phyloP scores from a whole-genome alignment of 2,329 filamentous ascomycete species.

The Aspergillus awamori region DNA sequence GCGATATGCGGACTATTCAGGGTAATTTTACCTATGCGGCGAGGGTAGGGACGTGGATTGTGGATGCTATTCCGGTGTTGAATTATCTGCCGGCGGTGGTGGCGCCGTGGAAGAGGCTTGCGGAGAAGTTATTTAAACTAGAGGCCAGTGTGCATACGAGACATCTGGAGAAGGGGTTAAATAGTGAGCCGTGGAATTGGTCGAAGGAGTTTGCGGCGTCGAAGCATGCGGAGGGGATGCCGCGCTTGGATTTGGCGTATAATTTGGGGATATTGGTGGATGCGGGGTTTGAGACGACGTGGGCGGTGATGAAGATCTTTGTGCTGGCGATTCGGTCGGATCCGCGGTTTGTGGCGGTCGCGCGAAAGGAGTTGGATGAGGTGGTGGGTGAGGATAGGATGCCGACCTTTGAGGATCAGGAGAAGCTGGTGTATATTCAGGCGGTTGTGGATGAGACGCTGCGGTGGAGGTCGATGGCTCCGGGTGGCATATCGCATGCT shows the following conservation, averaged over 20 bases:
- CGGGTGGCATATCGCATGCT: slow-evolving; percentile 38
- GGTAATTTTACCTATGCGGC: slow-evolving; percentile 52
- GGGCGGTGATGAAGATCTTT: slow-evolving; percentile 49
- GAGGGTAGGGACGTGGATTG: slow-evolving; percentile 48
- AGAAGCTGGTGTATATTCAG: slow-evolving; percentile 30
- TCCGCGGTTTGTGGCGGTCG: slow-evolving; percentile 43
- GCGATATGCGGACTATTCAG: slow-evolving; percentile 51
- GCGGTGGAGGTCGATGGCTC: slow-evolving; percentile 39
- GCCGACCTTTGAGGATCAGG: slow-evolving; percentile 32
- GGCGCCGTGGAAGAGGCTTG: slow-evolving; percentile 40
- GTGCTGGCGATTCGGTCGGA: slow-evolving; percentile 52
- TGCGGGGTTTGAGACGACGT: slow-evolving; percentile 54
- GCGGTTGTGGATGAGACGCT: slow-evolving; percentile 35
- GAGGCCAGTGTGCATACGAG: slow-evolving; percentile 25
- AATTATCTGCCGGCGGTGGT: slow-evolving; percentile 45
- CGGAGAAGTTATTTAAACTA: slow-evolving; percentile 20
- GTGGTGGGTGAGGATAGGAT: slow-evolving; percentile 36
- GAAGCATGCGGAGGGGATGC: slow-evolving; percentile 48
- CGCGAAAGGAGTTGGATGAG: slow-evolving; percentile 42
- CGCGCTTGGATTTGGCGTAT: slow-evolving; percentile 48
- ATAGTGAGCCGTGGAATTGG: slow-evolving; percentile 30
- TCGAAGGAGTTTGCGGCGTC: slow-evolving; percentile 23
- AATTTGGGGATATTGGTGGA: slow-evolving; percentile 51
- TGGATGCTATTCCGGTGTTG: slow-evolving; percentile 48
- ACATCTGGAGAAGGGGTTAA: slow-evolving; percentile 19